A percentile compares a stretch with the other conserved stretches of the same genome.
Conservation (phyloP, 2,329 filamentous ascomycete genomes). For the Chaetomiaceae sp. region DNA sequence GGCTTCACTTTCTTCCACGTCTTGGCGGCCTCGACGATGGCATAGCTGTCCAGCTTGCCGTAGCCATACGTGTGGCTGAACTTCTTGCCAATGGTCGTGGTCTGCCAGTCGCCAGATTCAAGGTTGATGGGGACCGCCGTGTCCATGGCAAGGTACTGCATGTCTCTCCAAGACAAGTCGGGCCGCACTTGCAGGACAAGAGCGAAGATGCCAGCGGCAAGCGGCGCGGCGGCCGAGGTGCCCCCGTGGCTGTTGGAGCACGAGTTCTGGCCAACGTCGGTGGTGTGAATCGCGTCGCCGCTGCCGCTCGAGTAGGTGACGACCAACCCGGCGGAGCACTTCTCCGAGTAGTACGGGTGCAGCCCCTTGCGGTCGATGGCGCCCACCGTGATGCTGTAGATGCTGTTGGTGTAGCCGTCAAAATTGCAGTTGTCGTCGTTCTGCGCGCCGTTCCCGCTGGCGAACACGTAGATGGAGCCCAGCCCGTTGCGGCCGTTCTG, state of each 20-base stretch:
- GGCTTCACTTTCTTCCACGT: conserved; percentile 86
- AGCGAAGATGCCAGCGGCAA: conserved; percentile 89
- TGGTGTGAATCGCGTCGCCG: conserved; percentile 89
- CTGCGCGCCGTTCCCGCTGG: conserved; percentile 86
- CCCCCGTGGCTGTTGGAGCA: conserved; percentile 85
- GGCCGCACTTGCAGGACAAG: conserved; percentile 80
- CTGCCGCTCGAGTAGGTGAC: conserved; percentile 95
- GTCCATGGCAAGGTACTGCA: conserved; percentile 85
- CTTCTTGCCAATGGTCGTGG: conserved; percentile 73
- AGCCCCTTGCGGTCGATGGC: conserved; percentile 80
- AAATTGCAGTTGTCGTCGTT: conserved; percentile 97
- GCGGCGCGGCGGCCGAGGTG: conserved; percentile 89
- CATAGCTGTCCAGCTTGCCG: conserved; percentile 87
- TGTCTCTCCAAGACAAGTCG: conserved; percentile 86
- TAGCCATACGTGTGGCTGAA: conserved; percentile 96
- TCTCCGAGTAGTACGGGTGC: conserved; percentile 96
- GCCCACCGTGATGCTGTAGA: conserved; percentile 96
- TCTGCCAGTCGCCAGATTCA: conserved; percentile 71
- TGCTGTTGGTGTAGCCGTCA: conserved; percentile 98
- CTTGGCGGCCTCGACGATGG: conserved; percentile 79
- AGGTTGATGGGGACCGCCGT: conserved; percentile 77
- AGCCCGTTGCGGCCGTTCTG: conserved; percentile 79
- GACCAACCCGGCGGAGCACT: conserved; percentile 90
- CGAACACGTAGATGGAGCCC: conserved; percentile 94
- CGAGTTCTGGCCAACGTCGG: conserved; percentile 78